Evolutionary conservation across 2,329 filamentous ascomycete genomes (phyloP), one percentile per base, ranked within the genome.

Genomic region (Pleurostoma richardsiae): DNA sequence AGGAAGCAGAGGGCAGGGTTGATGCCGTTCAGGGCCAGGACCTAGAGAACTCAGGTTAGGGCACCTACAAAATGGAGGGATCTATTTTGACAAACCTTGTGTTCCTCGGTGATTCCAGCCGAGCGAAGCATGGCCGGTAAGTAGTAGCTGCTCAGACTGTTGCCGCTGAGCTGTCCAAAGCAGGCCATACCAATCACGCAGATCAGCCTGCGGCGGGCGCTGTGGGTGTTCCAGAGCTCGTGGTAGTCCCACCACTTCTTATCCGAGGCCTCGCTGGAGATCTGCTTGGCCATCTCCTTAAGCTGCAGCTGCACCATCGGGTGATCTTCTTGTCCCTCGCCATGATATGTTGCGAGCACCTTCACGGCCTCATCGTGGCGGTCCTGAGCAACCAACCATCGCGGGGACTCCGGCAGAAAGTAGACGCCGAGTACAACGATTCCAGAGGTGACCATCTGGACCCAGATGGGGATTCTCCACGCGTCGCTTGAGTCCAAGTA

Each of bases 161-260:
- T 75, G 29, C 73, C 76, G 39, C 69, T 72, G 55, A 74, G 70
- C 56, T 82, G 76, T 2, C 74, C 74, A 52, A 81, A 77, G 40
- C 72, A 65, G 3, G 72, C 68, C 61, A 79, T 74, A 28, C 70
- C 70, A 38, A 76, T 59, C 10, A 78, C 76, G 49, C 71, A 76
- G 11, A 74, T 64, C 7, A 81, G 67, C 10, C 77, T 69, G 40
- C 73, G 73, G 27, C 72, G 66, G 2, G 73, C 70, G 2, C 69
- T 68, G 40, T 67, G 68, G 4, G 66, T 73, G 55, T 73, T 73
- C 66, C 74, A 76, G 1, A 79, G 66, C 47, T 75, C 75, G 42
- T 67, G 64, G 53, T 79, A 80, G 54, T 80, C 76, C 71, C 73
- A 79, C 73, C 74, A 79, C 42, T 68, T 66, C 63, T 78, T 78